Conservation (phyloP, 345 rosid species). For the Aegle marmelos region DNA sequence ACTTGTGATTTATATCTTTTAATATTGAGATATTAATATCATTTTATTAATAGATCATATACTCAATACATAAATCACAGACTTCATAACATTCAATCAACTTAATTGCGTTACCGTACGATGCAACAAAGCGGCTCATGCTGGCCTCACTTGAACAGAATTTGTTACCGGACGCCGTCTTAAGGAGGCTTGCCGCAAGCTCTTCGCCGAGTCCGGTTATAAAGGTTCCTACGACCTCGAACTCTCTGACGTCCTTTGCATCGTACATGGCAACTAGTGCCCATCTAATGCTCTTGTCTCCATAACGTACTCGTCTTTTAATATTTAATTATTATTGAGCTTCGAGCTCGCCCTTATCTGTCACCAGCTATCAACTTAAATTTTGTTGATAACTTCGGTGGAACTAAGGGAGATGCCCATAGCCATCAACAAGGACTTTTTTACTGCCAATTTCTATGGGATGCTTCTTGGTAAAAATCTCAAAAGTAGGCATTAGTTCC, state of each 20-base stretch:
- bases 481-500: constrained; percentile 54
- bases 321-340: no score
- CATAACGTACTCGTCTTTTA: no score
- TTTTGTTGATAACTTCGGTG: constrained; percentile 13
- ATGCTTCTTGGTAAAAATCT: constrained; percentile 69
- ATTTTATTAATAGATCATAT: no score
- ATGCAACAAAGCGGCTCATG: constrained; percentile 46
- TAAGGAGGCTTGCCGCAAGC: constrained; percentile 58
- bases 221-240: constrained; percentile 52
- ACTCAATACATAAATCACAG: no score
- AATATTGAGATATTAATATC: no score
- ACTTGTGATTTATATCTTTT: no score
- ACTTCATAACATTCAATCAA: no score
- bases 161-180: constrained; percentile 58
- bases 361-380: not conserved
- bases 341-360: no score
- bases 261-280: constrained; percentile 44
- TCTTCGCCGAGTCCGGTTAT: constrained; percentile 57
- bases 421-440: constrained; percentile 66
- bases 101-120: constrained; percentile 43
- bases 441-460: constrained; percentile 81
- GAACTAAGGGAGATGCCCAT: constrained; percentile 75
- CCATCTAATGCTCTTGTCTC: constrained; percentile 7
- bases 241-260: constrained; percentile 57
- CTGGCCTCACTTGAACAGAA: constrained; percentile 63